Base-by-base conservation (phyloP, 176 grass and related monocot species). In the Puya raimondii region DNA sequence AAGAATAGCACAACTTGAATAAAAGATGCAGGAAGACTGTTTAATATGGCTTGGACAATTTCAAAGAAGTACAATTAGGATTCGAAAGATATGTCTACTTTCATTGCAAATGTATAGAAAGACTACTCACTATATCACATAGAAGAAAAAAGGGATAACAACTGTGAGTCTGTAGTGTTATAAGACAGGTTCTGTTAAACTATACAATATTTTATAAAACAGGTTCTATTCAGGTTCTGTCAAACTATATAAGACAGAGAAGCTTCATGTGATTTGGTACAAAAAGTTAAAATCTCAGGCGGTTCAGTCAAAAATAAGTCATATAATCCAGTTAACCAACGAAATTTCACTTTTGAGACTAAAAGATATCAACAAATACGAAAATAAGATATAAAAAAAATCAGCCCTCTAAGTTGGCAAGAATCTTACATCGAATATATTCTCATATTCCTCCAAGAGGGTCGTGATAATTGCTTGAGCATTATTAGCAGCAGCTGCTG, bases 401-500 rank as follows among this genome's bases (percentile, higher is more conserved):
- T 13, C 13, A 49, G 3, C 22, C 47, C 13, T 20, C 2, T 26
- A 10, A 51, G 53, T 18, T 14, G 16, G 9, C 47, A 63, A 77
- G 66, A 61, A 77, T 49, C 90, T 81, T 88, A 99, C 95, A 69
- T 94, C 71, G 73, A 99, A 94, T 75, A 99, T 87, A 74, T 66
- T 90, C 47, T 91, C 82, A 56, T 88, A 99, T 82, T 94, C 90
- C 72, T 94, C 90, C 51, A 99, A 82, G 7, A 99, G 90, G 70
- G 78, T 91, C 50, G 82, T 88, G 51, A 99, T 75, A 70, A 99
- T 99, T 66, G 86, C 84, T 76, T 94, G 95, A 70, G 95, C 95
- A 80, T 88, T 99, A 70, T 86, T 99, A 81, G 95, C 95, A 69
- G 95, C 95, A 80, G 91, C 91, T 80, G 90, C 90, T 52, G 95